These are phyloP conservation scores for Trametes cinnabarina DNA, from an alignment of 768 basidiomycete genomes.

Conservation along the genomic window DNA sequence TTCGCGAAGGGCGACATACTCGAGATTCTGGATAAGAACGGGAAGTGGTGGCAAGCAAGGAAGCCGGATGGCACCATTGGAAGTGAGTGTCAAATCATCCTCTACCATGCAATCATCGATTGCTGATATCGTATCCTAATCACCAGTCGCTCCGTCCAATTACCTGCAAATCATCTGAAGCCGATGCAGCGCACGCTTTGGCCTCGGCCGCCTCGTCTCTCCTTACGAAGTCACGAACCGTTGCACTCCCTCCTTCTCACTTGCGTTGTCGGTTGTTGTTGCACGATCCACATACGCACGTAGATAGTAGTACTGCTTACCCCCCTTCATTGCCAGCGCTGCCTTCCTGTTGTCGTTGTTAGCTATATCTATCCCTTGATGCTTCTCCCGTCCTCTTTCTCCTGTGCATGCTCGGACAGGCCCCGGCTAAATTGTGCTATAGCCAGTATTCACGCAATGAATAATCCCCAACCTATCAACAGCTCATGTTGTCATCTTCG, in stretches of 20 bases:
- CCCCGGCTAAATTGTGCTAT: conserved; percentile 12
- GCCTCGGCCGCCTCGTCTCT: background rate
- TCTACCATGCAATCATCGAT: background rate
- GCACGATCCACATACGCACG: background rate
- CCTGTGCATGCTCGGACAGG: conserved; percentile 8
- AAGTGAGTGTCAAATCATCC: conserved; percentile 54
- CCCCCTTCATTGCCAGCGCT: conserved; percentile 1
- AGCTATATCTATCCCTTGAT: conserved; percentile 15
- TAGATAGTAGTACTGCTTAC: conserved; percentile 8
- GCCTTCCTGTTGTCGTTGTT: conserved; percentile 13
- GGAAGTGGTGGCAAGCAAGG: conserved; percentile 91
- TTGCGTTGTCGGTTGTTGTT: background rate
- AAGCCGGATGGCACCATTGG: conserved; percentile 74
- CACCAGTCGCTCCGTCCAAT: conserved; percentile 80
- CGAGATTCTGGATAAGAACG: conserved; percentile 89
- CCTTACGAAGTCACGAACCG: conserved; percentile 26
- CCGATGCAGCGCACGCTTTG: conserved; percentile 3
- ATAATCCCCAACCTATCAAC: background rate
- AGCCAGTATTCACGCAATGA: conserved; percentile 8
- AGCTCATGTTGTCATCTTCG: no score
- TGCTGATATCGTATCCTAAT: background rate
- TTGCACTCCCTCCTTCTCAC: background rate
- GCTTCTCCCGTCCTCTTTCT: conserved; percentile 1
- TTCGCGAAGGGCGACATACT: conserved; percentile 91
- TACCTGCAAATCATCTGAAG: conserved; percentile 69